Conservation (phyloP, 2,329 filamentous ascomycete species). For the Didymella segeticola region DNA sequence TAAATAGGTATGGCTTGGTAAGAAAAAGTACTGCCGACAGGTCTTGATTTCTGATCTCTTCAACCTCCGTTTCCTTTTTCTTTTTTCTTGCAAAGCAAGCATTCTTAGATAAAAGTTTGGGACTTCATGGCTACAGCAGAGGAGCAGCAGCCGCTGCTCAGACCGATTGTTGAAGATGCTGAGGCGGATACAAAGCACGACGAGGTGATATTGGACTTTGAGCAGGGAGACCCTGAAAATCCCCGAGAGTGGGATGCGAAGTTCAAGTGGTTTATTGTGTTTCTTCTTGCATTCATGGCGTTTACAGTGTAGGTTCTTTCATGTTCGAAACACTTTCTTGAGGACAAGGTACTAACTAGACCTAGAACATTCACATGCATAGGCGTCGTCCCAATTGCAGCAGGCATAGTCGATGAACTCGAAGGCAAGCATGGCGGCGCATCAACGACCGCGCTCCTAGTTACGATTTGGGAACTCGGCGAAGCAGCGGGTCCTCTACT, state of each 20-base stretch:
- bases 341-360: conserved; percentile 15
- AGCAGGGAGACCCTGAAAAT: conserved; percentile 38
- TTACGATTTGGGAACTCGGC: conserved; percentile 48
- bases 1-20: conserved; percentile 16
- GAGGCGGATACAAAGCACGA: conserved; percentile 25
- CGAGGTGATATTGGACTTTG: conserved; percentile 37
- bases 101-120: conserved; percentile 1
- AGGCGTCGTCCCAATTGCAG: conserved; percentile 45
- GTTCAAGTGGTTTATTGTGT: conserved; percentile 44
- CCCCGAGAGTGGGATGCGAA: conserved; percentile 39
- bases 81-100: neutral
- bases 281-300: conserved; percentile 42
- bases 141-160: conserved; percentile 42
- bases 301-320: conserved; percentile 41
- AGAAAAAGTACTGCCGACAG: conserved; percentile 11
- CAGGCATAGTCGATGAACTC: conserved; percentile 41
- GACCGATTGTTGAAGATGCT: conserved; percentile 27
- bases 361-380: conserved; percentile 49
- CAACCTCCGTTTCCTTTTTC: neutral
- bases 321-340: neutral
- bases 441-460: conserved; percentile 39
- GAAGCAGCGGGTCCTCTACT: conserved; percentile 45
- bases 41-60: conserved; percentile 2
- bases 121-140: conserved; percentile 28
- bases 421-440: conserved; percentile 31